A percentile compares a stretch with the other conserved stretches of the same genome.
These are phyloP conservation scores for Bipolaris cookei DNA, from an alignment of 2,329 filamentous ascomycete genomes.

Conservation along the genomic window DNA sequence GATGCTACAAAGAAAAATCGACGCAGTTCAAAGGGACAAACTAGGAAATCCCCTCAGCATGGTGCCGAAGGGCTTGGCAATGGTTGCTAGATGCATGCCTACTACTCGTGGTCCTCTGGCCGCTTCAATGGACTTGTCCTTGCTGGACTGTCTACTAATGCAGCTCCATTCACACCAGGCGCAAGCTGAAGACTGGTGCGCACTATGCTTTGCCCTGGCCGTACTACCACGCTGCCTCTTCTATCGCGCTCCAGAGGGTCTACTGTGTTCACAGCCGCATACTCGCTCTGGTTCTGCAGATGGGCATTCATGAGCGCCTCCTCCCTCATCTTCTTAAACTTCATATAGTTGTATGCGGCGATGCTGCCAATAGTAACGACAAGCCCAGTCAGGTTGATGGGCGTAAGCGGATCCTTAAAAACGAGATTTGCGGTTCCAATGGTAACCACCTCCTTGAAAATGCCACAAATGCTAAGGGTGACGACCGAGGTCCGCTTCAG, in stretches of 20 bases:
- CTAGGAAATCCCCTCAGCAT: no score
- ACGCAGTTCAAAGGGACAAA: constrained; percentile 6
- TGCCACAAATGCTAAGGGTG: constrained; percentile 93
- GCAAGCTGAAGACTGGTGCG: constrained; percentile 48
- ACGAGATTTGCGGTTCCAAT: constrained; percentile 86
- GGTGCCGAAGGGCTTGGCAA: background rate
- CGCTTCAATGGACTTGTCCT: constrained; percentile 53
- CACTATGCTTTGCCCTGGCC: constrained; percentile 38
- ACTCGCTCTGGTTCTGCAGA: constrained; percentile 48
- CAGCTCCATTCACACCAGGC: constrained; percentile 28
- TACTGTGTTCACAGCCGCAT: constrained; percentile 43
- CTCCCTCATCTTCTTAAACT: constrained; percentile 84
- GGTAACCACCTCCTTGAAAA: constrained; percentile 98
- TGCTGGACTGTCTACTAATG: constrained; percentile 34
- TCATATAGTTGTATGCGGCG: constrained; percentile 90
- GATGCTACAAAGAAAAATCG: constrained; percentile 21
- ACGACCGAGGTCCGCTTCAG: constrained; percentile 95
- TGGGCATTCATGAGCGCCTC: constrained; percentile 67
- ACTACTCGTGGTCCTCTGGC: constrained; percentile 54
- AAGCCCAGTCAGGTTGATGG: constrained; percentile 85
- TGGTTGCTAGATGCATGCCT: background rate
- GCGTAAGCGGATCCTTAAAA: constrained; percentile 86
- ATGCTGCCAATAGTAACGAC: constrained; percentile 90
- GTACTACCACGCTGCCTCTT: constrained; percentile 23
- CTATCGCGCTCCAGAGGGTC: constrained; percentile 38